Evolutionary conservation across 352 stramenopile species (phyloP), one percentile per base, ranked within the genome.

Genomic region (Globisporangium uncinulatum): DNA sequence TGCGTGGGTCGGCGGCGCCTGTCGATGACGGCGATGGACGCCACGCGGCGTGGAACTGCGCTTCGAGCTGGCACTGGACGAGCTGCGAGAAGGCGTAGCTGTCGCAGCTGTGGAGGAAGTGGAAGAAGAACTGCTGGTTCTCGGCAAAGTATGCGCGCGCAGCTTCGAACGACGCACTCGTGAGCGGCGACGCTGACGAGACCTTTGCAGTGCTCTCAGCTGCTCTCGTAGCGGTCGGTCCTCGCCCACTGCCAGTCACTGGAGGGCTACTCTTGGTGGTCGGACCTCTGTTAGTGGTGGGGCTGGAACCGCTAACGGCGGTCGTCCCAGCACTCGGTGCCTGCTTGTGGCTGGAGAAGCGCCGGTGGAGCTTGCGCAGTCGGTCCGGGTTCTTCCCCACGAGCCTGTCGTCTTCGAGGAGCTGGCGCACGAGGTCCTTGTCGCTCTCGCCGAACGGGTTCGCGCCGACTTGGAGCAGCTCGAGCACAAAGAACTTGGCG

Each of bases 101-200:
- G 56, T 90, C 76, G 54, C 75, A 88, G 43, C 65, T 81, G 32
- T 71, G 61, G 29, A 88, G 42, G 48, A 88, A 90, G 52, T 90
- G 74, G 47, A 82, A 82, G 55, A 90, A 90, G 61, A 90, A 90
- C 14, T 80, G 69, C 64, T 90, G 77, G 43, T 86, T 88, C 42
- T 90, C 76, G 13, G 67, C 73, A 49, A 90, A 86, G 29, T 70
- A 72, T 2, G 20, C 31, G 9, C 66, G 68, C 61, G 83, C 74
- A 4, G 61, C 61, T 2, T 74, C 59, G 8, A 80, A 56, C 17
- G 61, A 65, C 11, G 63, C 61, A 11, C 59, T 67, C 17, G 66
- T 43, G 11, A 32, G 17, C 32, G 20, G 47, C 2, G 17, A 24
- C 17, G 45, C 24, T 29, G 24, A 29, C 24, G 24, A 29, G 24